Evolutionary conservation across 495 filamentous ascomycete genomes (phyloP), one percentile per base, ranked within the genome.

Genomic region (Talaromyces trachyspermus): DNA sequence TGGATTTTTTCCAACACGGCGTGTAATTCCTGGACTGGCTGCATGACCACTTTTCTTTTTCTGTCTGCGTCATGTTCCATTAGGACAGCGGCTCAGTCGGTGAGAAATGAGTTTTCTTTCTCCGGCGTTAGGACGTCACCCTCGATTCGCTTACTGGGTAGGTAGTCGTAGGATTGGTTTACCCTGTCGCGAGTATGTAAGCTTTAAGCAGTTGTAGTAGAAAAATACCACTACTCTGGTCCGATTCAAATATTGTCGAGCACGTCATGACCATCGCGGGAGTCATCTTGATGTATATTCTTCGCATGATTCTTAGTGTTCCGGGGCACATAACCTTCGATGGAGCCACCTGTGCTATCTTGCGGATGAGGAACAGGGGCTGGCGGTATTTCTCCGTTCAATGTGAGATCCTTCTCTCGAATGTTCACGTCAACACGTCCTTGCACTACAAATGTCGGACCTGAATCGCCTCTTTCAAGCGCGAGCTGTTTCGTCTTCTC

Each of bases 381-480:
- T 4, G 43, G 51, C 33, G 27, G 27, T 19, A 35, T 36, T 14
- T 54, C 54, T 24, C 47, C 43, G 0, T 43, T 38, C n/a, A 47
- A 42, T 10, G 48, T 17, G 12, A 52, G 43, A 7, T 59, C 54
- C 17, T 71, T 71, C 51, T 76, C 73, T n/a, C 46, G 59, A 32
- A 76, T 57, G 0, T 65, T 46, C 2, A 72, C 45, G 35, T 64
- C 53, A 5, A 70, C 68, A 32, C 70, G 54, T 4, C 70, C 62
- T 12, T 36, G 18, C 11, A 52, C 40, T 11, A 57, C 62, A 11
- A 57, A 49, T 3, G 58, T 49, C 7, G 52, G 43, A 33, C 57
- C 59, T 0, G 52, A 49, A 49, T 76, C 74, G 11, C 74, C 73
- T 17, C 74, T 65, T 48, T 77, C 73, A 43, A 74, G 23, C 8